Evolutionary conservation across 345 rosid species (phyloP).

Genomic region (Linum tenue): DNA sequence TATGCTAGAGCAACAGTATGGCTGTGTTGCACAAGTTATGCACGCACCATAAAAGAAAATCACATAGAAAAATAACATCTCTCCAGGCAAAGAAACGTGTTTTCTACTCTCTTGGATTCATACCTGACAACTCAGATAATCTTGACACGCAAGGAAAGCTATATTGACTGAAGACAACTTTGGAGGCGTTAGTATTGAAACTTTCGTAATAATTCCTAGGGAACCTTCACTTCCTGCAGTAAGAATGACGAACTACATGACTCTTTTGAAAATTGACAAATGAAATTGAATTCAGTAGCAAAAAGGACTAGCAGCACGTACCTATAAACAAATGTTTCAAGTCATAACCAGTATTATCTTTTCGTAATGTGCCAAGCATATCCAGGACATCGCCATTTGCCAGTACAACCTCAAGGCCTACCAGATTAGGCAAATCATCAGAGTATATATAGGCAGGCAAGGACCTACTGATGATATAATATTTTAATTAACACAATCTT

Average conservation of each 20-base stretch:
- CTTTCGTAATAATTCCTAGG: constrained; percentile 87
- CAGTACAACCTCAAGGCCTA: constrained; percentile 88
- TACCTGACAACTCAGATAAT: constrained; percentile 89
- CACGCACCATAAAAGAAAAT: background rate
- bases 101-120: background rate
- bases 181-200: constrained; percentile 78
- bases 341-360: constrained; percentile 95
- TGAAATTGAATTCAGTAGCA: constrained; percentile 3
- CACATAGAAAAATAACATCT: background rate
- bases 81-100: constrained; percentile 6
- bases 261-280: constrained; percentile 6
- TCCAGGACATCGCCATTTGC: constrained; percentile 86
- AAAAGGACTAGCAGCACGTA: constrained; percentile 18
- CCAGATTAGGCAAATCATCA: constrained; percentile 10
- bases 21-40: background rate
- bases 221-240: constrained; percentile 90
- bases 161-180: constrained; percentile 70
- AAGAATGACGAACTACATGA: constrained; percentile 2
- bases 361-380: constrained; percentile 86
- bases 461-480: background rate
- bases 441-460: background rate
- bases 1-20: background rate
- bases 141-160: constrained; percentile 83
- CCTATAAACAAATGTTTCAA: constrained; percentile 95
- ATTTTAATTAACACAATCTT: background rate